Percentiles rank a stretch among this genome's conserved stretches.
These are phyloP conservation scores for Lasiodiplodia gonubiensis DNA, from an alignment of 2,329 filamentous ascomycete species.

Conservation along the genomic window DNA sequence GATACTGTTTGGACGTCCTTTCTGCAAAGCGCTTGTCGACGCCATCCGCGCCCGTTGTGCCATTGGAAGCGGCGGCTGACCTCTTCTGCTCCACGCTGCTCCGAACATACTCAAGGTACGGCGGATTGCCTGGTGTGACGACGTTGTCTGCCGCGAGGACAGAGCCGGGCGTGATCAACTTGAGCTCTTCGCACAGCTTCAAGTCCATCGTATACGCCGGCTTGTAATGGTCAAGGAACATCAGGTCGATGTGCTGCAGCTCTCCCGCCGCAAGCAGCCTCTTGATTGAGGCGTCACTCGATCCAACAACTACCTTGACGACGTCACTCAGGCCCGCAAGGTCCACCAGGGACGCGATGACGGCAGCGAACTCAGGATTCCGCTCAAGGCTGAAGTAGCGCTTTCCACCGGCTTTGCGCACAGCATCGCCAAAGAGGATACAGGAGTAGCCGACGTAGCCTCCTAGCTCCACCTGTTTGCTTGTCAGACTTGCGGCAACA, in stretches of 20 bases:
- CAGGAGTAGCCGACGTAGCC: conserved; percentile 84
- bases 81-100: conserved; percentile 67
- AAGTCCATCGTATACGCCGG: conserved; percentile 75
- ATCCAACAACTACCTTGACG: conserved; percentile 73
- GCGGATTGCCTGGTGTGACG: conserved; percentile 72
- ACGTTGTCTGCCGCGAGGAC: conserved; percentile 74
- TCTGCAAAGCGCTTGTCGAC: conserved; percentile 52
- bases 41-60: conserved; percentile 36
- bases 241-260: conserved; percentile 68
- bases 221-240: conserved; percentile 85
- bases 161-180: conserved; percentile 66
- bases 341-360: conserved; percentile 71
- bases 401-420: conserved; percentile 67
- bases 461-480: conserved; percentile 69
- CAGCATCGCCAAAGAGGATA: conserved; percentile 72
- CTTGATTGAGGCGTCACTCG: conserved; percentile 69
- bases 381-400: conserved; percentile 75
- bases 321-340: conserved; percentile 74
- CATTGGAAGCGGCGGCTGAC: conserved; percentile 46
- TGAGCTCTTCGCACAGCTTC: conserved; percentile 76
- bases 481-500: conserved; percentile 30
- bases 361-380: conserved; percentile 74
- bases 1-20: conserved; percentile 55
- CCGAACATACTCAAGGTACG: conserved; percentile 73
- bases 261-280: conserved; percentile 61